phyloP scores from a whole-genome alignment of 1,284 basidiomycete species.

The Trametes hirsuta region DNA sequence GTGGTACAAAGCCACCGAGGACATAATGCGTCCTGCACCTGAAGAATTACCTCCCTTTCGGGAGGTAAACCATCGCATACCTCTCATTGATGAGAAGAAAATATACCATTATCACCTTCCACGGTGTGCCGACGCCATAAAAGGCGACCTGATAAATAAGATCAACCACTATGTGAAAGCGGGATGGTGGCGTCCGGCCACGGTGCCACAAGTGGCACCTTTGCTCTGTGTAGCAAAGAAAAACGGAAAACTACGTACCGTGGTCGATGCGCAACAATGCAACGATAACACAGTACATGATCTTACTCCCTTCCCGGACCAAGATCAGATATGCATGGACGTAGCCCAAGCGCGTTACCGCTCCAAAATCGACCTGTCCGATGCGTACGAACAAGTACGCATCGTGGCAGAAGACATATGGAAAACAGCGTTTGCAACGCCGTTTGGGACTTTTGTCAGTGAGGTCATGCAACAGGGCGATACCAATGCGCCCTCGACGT shows the following conservation, averaged over 20 bases:
- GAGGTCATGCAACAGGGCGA: slow-evolving; percentile 35
- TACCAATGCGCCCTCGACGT: slow-evolving; percentile 28
- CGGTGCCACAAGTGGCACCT: neutral
- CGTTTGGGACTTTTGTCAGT: slow-evolving; percentile 32
- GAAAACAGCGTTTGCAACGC: slow-evolving; percentile 31
- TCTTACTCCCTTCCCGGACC: slow-evolving; percentile 36
- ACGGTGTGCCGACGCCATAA: neutral
- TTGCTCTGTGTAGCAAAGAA: neutral
- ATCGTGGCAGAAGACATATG: slow-evolving; percentile 25
- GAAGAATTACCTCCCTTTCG: neutral
- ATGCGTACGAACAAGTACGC: slow-evolving; percentile 30
- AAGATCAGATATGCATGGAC: slow-evolving; percentile 36
- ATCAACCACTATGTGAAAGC: neutral
- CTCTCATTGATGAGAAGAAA: slow-evolving; percentile 14
- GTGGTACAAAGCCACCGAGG: slow-evolving; percentile 7
- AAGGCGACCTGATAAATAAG: neutral
- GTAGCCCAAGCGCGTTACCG: slow-evolving; percentile 35
- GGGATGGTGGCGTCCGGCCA: neutral
- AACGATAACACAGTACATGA: slow-evolving; percentile 37
- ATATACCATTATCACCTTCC: neutral
- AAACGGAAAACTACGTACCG: slow-evolving; percentile 27
- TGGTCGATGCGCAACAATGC: slow-evolving; percentile 25
- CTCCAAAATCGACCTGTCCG: slow-evolving; percentile 27
- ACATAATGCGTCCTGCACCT: slow-evolving; percentile 6
- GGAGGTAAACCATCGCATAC: slow-evolving; percentile 23